Percentiles rank a stretch among this genome's conserved stretches.
Evolutionary conservation across 352 stramenopile species (phyloP).

Genomic region (Pythium grandisporangium): DNA sequence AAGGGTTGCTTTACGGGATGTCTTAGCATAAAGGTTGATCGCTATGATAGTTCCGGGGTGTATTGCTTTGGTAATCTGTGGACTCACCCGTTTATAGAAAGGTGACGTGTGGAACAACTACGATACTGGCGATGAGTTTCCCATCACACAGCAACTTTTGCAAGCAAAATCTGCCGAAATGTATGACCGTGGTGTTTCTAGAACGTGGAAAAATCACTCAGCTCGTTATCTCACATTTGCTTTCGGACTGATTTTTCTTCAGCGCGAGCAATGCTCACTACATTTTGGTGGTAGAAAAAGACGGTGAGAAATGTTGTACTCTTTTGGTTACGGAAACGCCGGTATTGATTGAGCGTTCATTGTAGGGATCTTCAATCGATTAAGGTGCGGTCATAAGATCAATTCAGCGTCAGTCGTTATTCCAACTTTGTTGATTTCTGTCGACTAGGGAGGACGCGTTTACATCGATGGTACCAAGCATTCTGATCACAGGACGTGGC

Average conservation of each 20-base stretch:
- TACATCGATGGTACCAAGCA: constrained; percentile 83
- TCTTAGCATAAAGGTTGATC: constrained; percentile 10
- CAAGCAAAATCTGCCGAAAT: constrained; percentile 34
- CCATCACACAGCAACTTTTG: constrained; percentile 74
- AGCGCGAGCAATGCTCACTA: constrained; percentile 67
- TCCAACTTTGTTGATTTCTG: too few species aligned
- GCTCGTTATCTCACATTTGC: too few species aligned
- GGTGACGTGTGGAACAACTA: constrained; percentile 47
- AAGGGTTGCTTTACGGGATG: constrained; percentile 68
- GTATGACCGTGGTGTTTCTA: constrained; percentile 17
- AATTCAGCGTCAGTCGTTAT: not conserved
- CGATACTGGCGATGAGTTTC: constrained; percentile 43
- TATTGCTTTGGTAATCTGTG: too few species aligned
- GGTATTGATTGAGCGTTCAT: too few species aligned
- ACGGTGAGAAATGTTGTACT: constrained; percentile 39
- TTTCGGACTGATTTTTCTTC: too few species aligned
- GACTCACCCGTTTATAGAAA: constrained; percentile 15
- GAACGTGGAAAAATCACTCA: too few species aligned
- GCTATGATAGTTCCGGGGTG: too few species aligned
- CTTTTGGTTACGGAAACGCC: too few species aligned
- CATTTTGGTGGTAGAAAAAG: constrained; percentile 94
- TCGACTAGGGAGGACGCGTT: too few species aligned
- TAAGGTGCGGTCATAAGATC: constrained; percentile 26
- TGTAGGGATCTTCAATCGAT: constrained; percentile 91
- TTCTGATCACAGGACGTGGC: constrained; percentile 90